phyloP scores from a whole-genome alignment of 148 eudicot species.

The Dianthus caryophyllus region DNA sequence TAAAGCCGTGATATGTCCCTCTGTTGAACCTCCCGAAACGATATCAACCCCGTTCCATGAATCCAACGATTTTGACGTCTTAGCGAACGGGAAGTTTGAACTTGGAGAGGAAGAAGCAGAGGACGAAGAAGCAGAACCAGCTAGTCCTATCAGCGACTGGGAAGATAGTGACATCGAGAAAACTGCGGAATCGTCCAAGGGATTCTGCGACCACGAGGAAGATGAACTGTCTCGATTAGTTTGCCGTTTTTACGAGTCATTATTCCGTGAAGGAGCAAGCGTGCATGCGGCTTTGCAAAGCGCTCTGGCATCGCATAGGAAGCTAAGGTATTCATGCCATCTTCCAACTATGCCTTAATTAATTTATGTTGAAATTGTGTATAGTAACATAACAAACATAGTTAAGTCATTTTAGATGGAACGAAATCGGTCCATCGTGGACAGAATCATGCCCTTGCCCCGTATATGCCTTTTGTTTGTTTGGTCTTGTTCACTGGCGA shows the following conservation, averaged over 20 bases:
- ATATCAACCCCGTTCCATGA: slow-evolving; percentile 65
- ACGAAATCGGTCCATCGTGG: too few species aligned
- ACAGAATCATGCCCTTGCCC: too few species aligned
- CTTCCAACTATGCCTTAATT: slow-evolving; percentile 48
- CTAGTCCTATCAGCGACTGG: slow-evolving; percentile 87
- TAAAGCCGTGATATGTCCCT: slow-evolving; percentile 85
- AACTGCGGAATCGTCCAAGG: slow-evolving; percentile 39
- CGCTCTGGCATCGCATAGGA: slow-evolving; percentile 62
- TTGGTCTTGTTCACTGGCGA: too few species aligned
- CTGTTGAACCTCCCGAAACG: slow-evolving; percentile 72
- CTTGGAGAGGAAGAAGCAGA: slow-evolving; percentile 82
- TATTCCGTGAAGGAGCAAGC: slow-evolving; percentile 60
- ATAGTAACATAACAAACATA: too few species aligned
- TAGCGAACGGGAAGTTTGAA: slow-evolving; percentile 85
- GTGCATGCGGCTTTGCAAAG: slow-evolving; percentile 56
- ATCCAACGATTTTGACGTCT: slow-evolving; percentile 48
- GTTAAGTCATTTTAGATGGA: too few species aligned
- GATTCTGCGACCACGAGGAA: slow-evolving; percentile 78
- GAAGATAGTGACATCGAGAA: slow-evolving; percentile 84
- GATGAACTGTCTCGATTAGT: slow-evolving; percentile 75
- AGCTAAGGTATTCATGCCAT: slow-evolving; percentile 78
- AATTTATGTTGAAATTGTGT: background rate
- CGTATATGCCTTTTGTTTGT: too few species aligned
- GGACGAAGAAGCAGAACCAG: slow-evolving; percentile 63
- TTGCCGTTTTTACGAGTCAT: slow-evolving; percentile 57